These are phyloP conservation scores for Prunus mira DNA, from an alignment of 306 rosid genomes.

Conservation along the genomic window DNA sequence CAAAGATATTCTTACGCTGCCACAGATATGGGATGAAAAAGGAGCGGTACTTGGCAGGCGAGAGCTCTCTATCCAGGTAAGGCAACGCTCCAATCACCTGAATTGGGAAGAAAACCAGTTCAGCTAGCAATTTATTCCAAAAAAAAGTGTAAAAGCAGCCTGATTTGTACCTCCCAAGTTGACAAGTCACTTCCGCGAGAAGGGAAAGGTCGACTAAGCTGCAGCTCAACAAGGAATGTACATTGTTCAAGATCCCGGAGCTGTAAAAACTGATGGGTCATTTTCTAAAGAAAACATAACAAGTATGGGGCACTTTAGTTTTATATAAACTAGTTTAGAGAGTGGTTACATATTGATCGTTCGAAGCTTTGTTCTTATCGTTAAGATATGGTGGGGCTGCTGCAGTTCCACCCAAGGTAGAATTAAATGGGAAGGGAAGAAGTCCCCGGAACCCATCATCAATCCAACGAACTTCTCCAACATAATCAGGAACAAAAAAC, in stretches of 20 bases:
- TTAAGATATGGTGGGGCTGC: constrained; percentile 85
- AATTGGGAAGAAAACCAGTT: not conserved
- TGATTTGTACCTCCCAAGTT: constrained; percentile 71
- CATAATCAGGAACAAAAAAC: constrained; percentile 74
- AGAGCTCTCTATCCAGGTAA: constrained; percentile 87
- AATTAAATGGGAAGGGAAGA: constrained; percentile 86
- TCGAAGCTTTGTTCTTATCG: constrained; percentile 75
- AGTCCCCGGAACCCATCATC: constrained; percentile 95
- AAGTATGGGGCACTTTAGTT: not conserved
- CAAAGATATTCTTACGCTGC: constrained; percentile 85
- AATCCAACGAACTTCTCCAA: constrained; percentile 83
- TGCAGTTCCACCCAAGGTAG: constrained; percentile 91
- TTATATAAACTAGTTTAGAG: not conserved
- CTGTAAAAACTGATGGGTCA: constrained; percentile 35
- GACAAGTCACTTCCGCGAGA: constrained; percentile 80
- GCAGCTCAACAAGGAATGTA: constrained; percentile 88
- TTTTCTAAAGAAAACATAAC: not conserved
- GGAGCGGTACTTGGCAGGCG: constrained; percentile 80
- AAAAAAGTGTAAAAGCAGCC: constrained; percentile 1
- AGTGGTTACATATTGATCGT: constrained; percentile 61
- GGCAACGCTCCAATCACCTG: constrained; percentile 82
- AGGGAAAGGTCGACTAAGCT: constrained; percentile 78
- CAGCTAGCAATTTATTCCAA: constrained; percentile 2
- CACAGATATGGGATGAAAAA: constrained; percentile 89
- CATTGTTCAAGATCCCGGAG: constrained; percentile 68